Evolutionary conservation across 495 filamentous ascomycete genomes (phyloP), one percentile per base, ranked within the genome.

Genomic region (Trichocladium antarcticum): DNA sequence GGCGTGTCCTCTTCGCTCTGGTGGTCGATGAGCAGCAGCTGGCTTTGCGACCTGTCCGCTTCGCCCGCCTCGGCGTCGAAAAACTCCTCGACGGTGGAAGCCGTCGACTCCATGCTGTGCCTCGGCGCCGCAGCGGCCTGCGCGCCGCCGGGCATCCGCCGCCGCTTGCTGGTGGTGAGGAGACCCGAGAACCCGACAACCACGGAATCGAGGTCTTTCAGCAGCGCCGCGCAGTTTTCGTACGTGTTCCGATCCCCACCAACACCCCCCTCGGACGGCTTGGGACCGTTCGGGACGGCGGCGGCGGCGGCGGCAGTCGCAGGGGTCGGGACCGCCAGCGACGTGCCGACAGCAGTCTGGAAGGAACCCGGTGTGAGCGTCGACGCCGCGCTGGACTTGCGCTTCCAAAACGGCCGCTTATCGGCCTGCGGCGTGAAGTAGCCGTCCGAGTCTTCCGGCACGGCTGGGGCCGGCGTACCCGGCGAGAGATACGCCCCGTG

Each of bases 61-160:
- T 75, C 81, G 7, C 81, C 86, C 37, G 82, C 86, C 44, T 81
- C 78, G 1, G 92, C 92, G 60, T 98, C 92, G 54, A 94, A 98
- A 66, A 95, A 98, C 59, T 98, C 93, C 27, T 92, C 84, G 1
- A 80, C 77, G 7, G 83, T 77, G 42, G 82, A 76, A 10, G 67
- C 74, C 35, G 82, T 76, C 3, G 70, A 68, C 56, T 96, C 92
- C 32, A 89, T 76, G 64, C 88, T 95, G 46, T 70, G 70, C 49
- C 92, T 80, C 9, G 85, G 77, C 9, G 68, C 66, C 3, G 73
- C 51, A 5, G 78, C 63, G 6, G 64, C 49, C 5, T 73, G 65
- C 24, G 65, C n/a, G n/a, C n/a, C n/a, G n/a, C n/a, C 60, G 5
- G 81, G 78, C 31, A 74, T 65, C 22, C 89, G 82, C 28, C 90